Conservation (phyloP, 352 stramenopile species). For the Pythium diclinum region DNA sequence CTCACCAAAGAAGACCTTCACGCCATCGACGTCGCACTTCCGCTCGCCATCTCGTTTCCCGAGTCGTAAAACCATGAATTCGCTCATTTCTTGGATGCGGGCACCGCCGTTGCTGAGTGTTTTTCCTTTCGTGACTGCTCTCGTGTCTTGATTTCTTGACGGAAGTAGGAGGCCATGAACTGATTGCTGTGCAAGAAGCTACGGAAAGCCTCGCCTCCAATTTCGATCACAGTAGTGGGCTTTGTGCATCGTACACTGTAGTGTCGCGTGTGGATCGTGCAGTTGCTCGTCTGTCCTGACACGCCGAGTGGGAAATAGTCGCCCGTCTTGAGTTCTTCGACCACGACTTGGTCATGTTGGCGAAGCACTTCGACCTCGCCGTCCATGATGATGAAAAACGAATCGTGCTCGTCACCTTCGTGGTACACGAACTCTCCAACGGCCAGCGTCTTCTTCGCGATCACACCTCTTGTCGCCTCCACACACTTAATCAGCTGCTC, state of each 20-base stretch:
- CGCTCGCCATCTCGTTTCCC: slow-evolving; percentile 22
- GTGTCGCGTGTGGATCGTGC: slow-evolving; percentile 67
- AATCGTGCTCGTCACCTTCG: slow-evolving; percentile 72
- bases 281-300: slow-evolving; percentile 57
- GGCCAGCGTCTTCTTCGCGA: slow-evolving; percentile 59
- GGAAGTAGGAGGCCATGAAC: slow-evolving; percentile 79
- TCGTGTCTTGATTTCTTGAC: slow-evolving; percentile 62
- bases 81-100: slow-evolving; percentile 25
- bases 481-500: slow-evolving; percentile 77
- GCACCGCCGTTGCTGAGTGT: slow-evolving; percentile 28
- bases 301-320: slow-evolving; percentile 84
- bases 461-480: slow-evolving; percentile 63
- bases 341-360: slow-evolving; percentile 57
- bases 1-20: slow-evolving; percentile 38
- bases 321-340: slow-evolving; percentile 65
- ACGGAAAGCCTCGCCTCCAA: slow-evolving; percentile 76
- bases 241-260: slow-evolving; percentile 70
- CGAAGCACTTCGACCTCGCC: slow-evolving; percentile 72
- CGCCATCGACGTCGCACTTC: slow-evolving; percentile 36
- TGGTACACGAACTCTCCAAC: slow-evolving; percentile 74
- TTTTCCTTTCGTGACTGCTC: slow-evolving; percentile 62
- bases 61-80: slow-evolving; percentile 8
- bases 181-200: slow-evolving; percentile 83
- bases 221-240: slow-evolving; percentile 71
- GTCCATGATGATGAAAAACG: slow-evolving; percentile 77